Base-by-base conservation (phyloP, 1,284 basidiomycete species). In the Chalciporus sp. region DNA sequence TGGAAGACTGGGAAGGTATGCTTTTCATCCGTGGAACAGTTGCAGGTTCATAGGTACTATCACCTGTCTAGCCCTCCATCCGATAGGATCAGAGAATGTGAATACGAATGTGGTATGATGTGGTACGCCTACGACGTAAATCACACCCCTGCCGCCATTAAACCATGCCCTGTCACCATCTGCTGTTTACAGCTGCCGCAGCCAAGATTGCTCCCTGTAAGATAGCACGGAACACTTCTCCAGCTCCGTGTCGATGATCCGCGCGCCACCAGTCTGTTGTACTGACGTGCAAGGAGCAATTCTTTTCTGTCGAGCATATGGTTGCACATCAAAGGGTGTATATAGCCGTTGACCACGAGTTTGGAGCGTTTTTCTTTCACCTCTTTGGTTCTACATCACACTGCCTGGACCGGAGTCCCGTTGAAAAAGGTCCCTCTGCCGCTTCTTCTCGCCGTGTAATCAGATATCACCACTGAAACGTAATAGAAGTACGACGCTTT, bases 381-480 rank as follows among this genome's bases (percentile, higher is more conserved):
- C 31, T 46, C 29, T 35, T 31, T 14, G 31, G 31, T 33, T 14
- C 3, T 14, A 35, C 31, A 16, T 14, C 19, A 27, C 26, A 37
- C n/a, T 31, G 29, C 29, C n/a, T n/a, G n/a, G n/a, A 37, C 8
- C n/a, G 14, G 35, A 37, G 35, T n/a, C 11, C 11, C 31, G 31
- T 33, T 16, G 10, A 12, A 4, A 33, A 33, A 63, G 7, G 49
- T 71, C 14, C 53, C 75, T 29, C 58, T 58, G 41, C 67, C 69
- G 74, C 20, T 74, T 76, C 57, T 70, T 23, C 72, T 23, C 65
- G 70, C 39, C 69, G 68, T 27, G 66, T 73, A 16, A 65, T 20
- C 72, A 71, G 63, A 73, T 39, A 55, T 14, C 16, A 31, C 40
- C 40, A 42, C 28, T 26, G 16, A 27, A 28, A 49, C 48, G 48